Percentiles rank a stretch among this genome's conserved stretches.
Conservation (phyloP, 169 alveolate genomes). For the Plasmodium yoelii region DNA sequence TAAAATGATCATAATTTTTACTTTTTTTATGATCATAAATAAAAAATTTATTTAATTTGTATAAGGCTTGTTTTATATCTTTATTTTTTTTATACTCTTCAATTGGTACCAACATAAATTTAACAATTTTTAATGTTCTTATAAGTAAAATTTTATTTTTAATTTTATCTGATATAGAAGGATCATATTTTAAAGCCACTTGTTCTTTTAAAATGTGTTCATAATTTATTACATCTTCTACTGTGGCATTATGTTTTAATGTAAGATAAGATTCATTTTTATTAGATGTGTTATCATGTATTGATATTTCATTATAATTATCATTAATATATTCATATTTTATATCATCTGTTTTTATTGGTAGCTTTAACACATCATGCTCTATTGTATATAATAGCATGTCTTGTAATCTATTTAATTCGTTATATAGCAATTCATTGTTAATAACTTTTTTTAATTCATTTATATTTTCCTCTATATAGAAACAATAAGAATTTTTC, state of each 20-base stretch:
- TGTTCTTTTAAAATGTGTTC: conserved; percentile 35
- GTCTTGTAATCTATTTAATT: conserved; percentile 11
- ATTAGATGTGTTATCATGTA: neutral
- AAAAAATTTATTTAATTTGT: conserved; percentile 27
- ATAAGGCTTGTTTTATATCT: conserved; percentile 17
- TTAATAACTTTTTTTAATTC: conserved; percentile 37
- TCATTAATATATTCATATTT: neutral
- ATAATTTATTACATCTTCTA: conserved; percentile 52
- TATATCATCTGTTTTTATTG: conserved; percentile 9
- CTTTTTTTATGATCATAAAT: neutral
- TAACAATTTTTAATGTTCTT: conserved; percentile 52
- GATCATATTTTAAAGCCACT: conserved; percentile 12
- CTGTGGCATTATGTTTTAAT: conserved; percentile 5
- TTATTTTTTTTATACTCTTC: conserved; percentile 6
- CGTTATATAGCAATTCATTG: conserved; percentile 25
- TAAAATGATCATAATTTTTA: neutral
- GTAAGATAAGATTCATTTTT: conserved; percentile 11
- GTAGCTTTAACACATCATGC: conserved; percentile 37
- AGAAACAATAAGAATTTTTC: conserved; percentile 18
- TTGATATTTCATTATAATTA: conserved; percentile 11
- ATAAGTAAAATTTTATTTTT: conserved; percentile 31
- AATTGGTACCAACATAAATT: conserved; percentile 50
- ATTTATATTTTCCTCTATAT: conserved; percentile 24
- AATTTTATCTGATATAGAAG: conserved; percentile 18
- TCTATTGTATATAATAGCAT: conserved; percentile 35